These are phyloP conservation scores for Hymenoscyphus infarciens DNA, from an alignment of 2,329 filamentous ascomycete genomes.

Conservation along the genomic window DNA sequence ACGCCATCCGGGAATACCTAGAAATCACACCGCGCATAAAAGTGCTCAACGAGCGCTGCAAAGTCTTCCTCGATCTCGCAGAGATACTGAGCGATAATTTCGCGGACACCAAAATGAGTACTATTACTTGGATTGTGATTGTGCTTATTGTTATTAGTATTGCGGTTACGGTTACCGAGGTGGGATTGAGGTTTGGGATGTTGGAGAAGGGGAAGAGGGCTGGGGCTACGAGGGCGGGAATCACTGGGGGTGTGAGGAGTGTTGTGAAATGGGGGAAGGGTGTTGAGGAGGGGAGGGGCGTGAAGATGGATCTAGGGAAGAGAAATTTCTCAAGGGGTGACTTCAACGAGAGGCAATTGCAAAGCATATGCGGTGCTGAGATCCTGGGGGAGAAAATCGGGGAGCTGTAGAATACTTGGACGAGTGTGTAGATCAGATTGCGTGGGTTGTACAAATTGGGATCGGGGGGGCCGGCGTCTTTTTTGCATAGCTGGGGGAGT, in stretches of 20 bases:
- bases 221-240: background rate
- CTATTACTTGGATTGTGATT: conserved; percentile 98
- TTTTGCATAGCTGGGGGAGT: background rate
- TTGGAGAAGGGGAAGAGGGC: conserved; percentile 42
- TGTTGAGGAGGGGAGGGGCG: background rate
- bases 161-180: conserved; percentile 84
- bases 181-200: conserved; percentile 79
- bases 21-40: conserved; percentile 96
- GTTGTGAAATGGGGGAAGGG: conserved; percentile 6
- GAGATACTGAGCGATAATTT: conserved; percentile 92
- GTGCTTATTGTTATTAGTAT: conserved; percentile 89
- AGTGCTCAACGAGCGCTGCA: conserved; percentile 93
- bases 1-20: conserved; percentile 91
- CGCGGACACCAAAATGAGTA: conserved; percentile 90
- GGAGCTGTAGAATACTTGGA: conserved; percentile 16
- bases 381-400: conserved; percentile 26
- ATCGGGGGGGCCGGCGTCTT: background rate
- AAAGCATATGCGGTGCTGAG: conserved; percentile 33
- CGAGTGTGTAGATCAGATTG: background rate
- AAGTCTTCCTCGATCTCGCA: conserved; percentile 92
- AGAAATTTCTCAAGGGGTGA: conserved; percentile 31
- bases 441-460: background rate
- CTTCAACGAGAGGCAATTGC: conserved; percentile 29
- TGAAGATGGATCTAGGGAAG: background rate
- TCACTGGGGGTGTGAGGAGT: background rate